A percentile compares a stretch with the other conserved stretches of the same genome.
phyloP scores from a whole-genome alignment of 1,139 yeast genomes.

The Ogataea hybrid region DNA sequence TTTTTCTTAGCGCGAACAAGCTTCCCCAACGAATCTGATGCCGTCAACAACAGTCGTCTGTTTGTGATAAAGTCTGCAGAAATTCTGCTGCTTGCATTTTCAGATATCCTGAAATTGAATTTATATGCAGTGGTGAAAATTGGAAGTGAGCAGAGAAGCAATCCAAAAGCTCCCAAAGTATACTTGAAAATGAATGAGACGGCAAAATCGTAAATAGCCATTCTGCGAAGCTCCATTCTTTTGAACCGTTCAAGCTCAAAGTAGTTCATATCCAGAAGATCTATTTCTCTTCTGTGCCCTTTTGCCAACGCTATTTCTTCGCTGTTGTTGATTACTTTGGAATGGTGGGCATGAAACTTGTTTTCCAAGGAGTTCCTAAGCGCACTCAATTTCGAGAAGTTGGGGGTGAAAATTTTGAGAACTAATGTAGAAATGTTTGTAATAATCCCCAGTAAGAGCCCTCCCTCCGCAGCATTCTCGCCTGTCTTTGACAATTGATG shows the following conservation, averaged over 20 bases:
- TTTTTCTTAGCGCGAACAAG: conserved; percentile 83
- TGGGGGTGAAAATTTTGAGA: conserved; percentile 79
- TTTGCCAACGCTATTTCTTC: conserved; percentile 87
- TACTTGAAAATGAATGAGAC: conserved; percentile 87
- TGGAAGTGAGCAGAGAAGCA: conserved; percentile 84
- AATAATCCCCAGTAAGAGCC: conserved; percentile 73
- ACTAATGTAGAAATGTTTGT: conserved; percentile 80
- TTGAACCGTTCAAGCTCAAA: conserved; percentile 79
- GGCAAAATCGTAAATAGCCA: conserved; percentile 72
- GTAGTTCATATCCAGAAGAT: conserved; percentile 74
- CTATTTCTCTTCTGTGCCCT: conserved; percentile 80
- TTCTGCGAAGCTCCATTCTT: conserved; percentile 72
- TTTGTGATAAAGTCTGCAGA: conserved; percentile 87
- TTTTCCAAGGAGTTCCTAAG: conserved; percentile 83
- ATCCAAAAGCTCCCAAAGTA: conserved; percentile 95
- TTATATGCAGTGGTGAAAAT: conserved; percentile 68
- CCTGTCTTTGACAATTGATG: conserved; percentile 73
- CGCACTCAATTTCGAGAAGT: conserved; percentile 80
- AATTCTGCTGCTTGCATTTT: conserved; percentile 28
- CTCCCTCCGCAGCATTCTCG: conserved; percentile 82
- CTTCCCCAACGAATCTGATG: conserved; percentile 87
- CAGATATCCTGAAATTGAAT: conserved; percentile 39
- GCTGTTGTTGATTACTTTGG: conserved; percentile 71
- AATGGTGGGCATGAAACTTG: conserved; percentile 77
- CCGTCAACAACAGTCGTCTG: conserved; percentile 77